A percentile compares a stretch with the other conserved stretches of the same genome.
phyloP scores from a whole-genome alignment of 1,284 basidiomycete species.

The Papiliotrema laurentii region DNA sequence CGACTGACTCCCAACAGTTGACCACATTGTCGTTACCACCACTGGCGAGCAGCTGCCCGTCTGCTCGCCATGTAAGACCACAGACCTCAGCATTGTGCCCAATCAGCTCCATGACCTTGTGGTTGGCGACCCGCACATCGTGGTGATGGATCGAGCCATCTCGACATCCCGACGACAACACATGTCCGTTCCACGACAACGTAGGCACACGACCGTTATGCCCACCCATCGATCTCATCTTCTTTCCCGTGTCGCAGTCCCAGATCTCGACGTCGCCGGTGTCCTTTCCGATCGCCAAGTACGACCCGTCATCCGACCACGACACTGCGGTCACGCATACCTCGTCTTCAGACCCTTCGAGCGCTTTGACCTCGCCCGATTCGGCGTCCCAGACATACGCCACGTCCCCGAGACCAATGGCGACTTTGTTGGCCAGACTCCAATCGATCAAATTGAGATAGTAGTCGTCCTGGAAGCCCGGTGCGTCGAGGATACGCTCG shows the following conservation, averaged over 20 bases:
- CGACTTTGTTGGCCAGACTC: constrained; percentile 79
- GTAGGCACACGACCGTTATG: constrained; percentile 72
- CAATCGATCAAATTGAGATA: constrained; percentile 93
- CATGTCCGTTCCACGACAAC: constrained; percentile 78
- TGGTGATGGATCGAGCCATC: constrained; percentile 93
- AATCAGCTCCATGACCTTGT: constrained; percentile 82
- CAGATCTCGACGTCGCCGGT: constrained; percentile 91
- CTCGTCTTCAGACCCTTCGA: constrained; percentile 16
- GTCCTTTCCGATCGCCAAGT: constrained; percentile 80
- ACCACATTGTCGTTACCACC: constrained; percentile 96
- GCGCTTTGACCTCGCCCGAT: constrained; percentile 63
- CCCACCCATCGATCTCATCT: constrained; percentile 81
- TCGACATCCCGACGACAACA: constrained; percentile 79
- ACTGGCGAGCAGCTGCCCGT: constrained; percentile 83
- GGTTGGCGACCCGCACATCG: constrained; percentile 78
- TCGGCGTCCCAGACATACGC: constrained; percentile 94
- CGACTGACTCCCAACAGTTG: constrained; percentile 79
- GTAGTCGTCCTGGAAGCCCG: constrained; percentile 92
- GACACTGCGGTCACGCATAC: constrained; percentile 24
- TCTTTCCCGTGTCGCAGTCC: constrained; percentile 77
- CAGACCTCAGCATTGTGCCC: constrained; percentile 76
- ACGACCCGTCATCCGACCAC: constrained; percentile 25
- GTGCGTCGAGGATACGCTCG: constrained; percentile 92
- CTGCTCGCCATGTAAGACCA: constrained; percentile 62
- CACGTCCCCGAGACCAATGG: constrained; percentile 74